Conservation (phyloP, 768 basidiomycete genomes). For the Punctularia strigosozonata region DNA sequence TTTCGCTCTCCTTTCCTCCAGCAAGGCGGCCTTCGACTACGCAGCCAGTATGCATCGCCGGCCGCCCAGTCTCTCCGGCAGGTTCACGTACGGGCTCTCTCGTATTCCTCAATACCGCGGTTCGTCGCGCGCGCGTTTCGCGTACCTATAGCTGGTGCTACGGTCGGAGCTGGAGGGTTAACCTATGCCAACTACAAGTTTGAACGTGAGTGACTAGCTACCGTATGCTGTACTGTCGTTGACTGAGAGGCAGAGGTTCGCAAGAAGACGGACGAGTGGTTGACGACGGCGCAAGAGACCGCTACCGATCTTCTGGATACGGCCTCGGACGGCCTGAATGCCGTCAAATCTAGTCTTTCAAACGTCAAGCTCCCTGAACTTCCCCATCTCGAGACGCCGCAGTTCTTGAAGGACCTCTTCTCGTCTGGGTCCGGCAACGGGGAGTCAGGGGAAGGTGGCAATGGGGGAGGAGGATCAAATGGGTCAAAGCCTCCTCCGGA, state of each 20-base stretch:
- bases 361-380: slow-evolving; percentile 43
- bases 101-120: slow-evolving; percentile 82
- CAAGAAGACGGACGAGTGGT: slow-evolving; percentile 56
- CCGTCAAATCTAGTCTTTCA: slow-evolving; percentile 46
- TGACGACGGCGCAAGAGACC: slow-evolving; percentile 51
- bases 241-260: slow-evolving; percentile 56
- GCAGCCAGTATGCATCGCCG: slow-evolving; percentile 34
- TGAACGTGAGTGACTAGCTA: slow-evolving; percentile 67
- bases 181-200: slow-evolving; percentile 97
- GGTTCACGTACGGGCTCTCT: slow-evolving; percentile 64
- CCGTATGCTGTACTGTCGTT: not conserved
- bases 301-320: slow-evolving; percentile 62
- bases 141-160: slow-evolving; percentile 80
- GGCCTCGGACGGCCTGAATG: slow-evolving; percentile 58
- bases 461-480: slow-evolving; percentile 25
- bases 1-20: slow-evolving; percentile 43
- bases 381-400: slow-evolving; percentile 41
- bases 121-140: slow-evolving; percentile 82
- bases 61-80: slow-evolving; percentile 39
- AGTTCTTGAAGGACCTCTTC: slow-evolving; percentile 62
- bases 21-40: slow-evolving; percentile 29
- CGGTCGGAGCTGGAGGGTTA: slow-evolving; percentile 81
- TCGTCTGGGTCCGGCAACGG: slow-evolving; percentile 13
- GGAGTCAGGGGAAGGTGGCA: slow-evolving; percentile 17
- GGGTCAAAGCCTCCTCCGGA: slow-evolving; percentile 36